A percentile compares a stretch with the other conserved stretches of the same genome.
phyloP scores from a whole-genome alignment of 75 land plant genomes.

The Cunninghamia lanceolata region DNA sequence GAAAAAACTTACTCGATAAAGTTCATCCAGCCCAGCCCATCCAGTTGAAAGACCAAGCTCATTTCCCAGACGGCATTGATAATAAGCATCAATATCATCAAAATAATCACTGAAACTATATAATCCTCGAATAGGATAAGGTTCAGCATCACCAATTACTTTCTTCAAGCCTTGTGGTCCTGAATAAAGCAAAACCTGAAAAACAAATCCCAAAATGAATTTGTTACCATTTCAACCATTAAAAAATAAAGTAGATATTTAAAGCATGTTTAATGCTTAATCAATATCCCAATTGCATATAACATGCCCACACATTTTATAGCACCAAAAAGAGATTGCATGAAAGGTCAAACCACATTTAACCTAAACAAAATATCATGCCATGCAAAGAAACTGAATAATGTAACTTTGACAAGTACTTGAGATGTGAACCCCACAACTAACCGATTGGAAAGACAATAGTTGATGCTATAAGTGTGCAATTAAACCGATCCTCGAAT shows the following conservation, averaged over 20 bases:
- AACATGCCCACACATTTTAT: not conserved
- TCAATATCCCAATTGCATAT: not conserved
- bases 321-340: not conserved
- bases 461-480: not conserved
- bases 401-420: not conserved
- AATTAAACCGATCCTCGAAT: not conserved
- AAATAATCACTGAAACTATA: conserved; percentile 35
- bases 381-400: not conserved
- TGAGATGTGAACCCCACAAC: not conserved
- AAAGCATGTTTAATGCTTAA: not conserved
- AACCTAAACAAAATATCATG: not conserved
- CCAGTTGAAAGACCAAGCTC: conserved; percentile 52
- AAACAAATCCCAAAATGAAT: not conserved
- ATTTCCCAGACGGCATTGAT: conserved; percentile 29
- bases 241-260: not conserved
- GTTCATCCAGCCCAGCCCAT: conserved; percentile 36
- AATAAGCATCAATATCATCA: conserved; percentile 49
- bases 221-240: not conserved
- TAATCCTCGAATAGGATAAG: conserved; percentile 47
- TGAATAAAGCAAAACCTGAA: conserved; percentile 20
- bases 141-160: conserved; percentile 31
- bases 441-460: not conserved
- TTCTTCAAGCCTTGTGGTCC: conserved; percentile 31
- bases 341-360: not conserved
- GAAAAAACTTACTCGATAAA: conserved; percentile 28